Percentiles rank a stretch among this genome's conserved stretches.
Evolutionary conservation across 352 stramenopile species (phyloP).

Genomic region (Pseudoperonospora humuli): DNA sequence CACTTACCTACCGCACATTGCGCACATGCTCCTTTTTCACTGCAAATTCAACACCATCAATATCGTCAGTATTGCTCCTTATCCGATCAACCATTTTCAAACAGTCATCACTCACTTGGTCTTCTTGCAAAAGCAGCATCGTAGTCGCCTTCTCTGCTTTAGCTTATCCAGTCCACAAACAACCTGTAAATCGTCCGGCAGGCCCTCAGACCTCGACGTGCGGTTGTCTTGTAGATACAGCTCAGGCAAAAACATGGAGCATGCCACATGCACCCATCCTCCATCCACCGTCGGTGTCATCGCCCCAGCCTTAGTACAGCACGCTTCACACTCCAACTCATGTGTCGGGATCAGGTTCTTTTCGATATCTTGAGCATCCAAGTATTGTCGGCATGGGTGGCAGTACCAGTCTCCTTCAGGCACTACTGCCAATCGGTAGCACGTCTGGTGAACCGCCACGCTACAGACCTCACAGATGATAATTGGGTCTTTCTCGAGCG

Average conservation of each 20-base stretch:
- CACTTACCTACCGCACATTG: constrained; percentile 67
- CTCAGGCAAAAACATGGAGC: constrained; percentile 76
- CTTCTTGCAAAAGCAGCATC: constrained; percentile 73
- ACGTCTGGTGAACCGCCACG: constrained; percentile 70
- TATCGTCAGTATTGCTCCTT: background rate
- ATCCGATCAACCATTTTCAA: background rate
- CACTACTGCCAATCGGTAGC: constrained; percentile 59
- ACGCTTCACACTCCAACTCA: constrained; percentile 48
- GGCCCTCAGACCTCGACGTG: constrained; percentile 13
- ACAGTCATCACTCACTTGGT: constrained; percentile 21
- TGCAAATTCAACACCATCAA: constrained; percentile 17
- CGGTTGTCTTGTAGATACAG: constrained; percentile 37
- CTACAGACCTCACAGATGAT: constrained; percentile 74
- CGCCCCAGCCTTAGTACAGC: constrained; percentile 42
- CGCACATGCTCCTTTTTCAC: constrained; percentile 60
- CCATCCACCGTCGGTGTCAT: constrained; percentile 37
- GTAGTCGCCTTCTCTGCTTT: constrained; percentile 39
- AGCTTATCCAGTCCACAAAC: constrained; percentile 57
- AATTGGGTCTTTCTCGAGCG: constrained; percentile 64
- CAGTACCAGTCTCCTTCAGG: constrained; percentile 77
- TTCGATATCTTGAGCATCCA: constrained; percentile 31
- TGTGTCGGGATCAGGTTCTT: constrained; percentile 45
- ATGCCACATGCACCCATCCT: constrained; percentile 68
- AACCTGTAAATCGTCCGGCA: constrained; percentile 39
- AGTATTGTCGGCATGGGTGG: constrained; percentile 48